A percentile compares a stretch with the other conserved stretches of the same genome.
Conservation (phyloP, 208 protist genomes). For the Leishmania braziliensis region DNA sequence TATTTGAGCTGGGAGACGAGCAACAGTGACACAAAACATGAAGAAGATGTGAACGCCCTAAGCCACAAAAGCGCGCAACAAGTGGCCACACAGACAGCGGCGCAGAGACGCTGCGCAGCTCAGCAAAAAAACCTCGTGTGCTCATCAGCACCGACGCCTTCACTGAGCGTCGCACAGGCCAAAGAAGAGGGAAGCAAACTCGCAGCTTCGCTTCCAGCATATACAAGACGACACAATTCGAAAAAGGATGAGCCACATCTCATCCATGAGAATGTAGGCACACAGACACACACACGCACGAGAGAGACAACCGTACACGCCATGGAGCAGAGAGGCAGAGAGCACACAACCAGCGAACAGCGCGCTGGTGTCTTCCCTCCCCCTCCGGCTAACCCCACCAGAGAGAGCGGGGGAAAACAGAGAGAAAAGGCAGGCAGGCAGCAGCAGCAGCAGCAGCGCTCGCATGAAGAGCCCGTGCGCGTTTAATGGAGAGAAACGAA, state of each 20-base stretch:
- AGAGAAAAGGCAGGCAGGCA: background rate
- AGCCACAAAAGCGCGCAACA: background rate
- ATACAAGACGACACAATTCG: background rate
- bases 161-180: background rate
- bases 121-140: background rate
- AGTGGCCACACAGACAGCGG: background rate
- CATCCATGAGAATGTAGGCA: background rate
- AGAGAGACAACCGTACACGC: background rate
- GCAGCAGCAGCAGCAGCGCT: background rate
- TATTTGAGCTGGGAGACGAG: background rate
- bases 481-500: background rate
- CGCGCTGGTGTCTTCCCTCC: background rate
- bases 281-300: too few species aligned
- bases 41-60: background rate
- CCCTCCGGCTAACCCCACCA: background rate
- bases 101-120: background rate
- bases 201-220: background rate
- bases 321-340: background rate
- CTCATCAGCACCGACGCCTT: background rate
- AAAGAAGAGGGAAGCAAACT: background rate
- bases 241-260: background rate
- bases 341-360: background rate
- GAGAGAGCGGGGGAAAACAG: background rate
- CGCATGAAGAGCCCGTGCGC: background rate
- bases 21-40: background rate